Evolutionary conservation across 2,329 filamentous ascomycete species (phyloP).

Genomic region (Aspergillus ustus): DNA sequence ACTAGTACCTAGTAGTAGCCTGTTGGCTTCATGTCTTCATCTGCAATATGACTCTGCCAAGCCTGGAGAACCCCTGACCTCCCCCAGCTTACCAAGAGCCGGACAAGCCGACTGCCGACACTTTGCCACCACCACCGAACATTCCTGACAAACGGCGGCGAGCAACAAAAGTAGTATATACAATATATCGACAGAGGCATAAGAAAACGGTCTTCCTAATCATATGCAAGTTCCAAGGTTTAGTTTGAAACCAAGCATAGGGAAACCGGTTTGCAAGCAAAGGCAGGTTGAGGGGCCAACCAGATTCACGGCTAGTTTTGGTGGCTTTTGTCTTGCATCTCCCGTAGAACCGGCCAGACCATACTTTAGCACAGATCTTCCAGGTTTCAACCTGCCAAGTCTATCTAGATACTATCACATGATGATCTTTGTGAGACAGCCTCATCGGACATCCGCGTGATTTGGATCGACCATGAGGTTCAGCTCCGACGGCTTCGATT

Average conservation of each 20-base stretch:
- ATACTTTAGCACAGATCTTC: background rate
- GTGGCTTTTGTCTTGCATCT: conserved; percentile 2
- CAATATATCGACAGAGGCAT: background rate
- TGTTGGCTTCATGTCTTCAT: conserved; percentile 13
- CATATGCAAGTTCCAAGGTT: background rate
- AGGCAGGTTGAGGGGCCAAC: background rate
- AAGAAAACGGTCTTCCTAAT: background rate
- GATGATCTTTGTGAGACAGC: background rate
- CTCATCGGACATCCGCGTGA: background rate
- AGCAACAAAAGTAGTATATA: background rate
- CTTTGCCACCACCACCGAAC: background rate
- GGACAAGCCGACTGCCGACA: background rate
- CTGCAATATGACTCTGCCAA: background rate
- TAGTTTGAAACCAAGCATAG: background rate
- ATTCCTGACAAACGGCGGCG: background rate
- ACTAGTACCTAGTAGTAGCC: background rate
- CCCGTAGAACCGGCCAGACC: background rate
- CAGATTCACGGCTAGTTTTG: background rate
- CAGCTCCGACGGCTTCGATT: no score
- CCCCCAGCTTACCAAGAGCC: background rate
- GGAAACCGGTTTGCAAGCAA: background rate
- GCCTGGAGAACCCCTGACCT: conserved; percentile 9
- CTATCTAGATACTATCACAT: background rate
- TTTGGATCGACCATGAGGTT: background rate
- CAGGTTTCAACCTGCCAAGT: background rate